Percentiles rank a stretch among this genome's conserved stretches.
These are phyloP conservation scores for Dentipellis sp. DNA, from an alignment of 768 basidiomycete species.

Conservation along the genomic window DNA sequence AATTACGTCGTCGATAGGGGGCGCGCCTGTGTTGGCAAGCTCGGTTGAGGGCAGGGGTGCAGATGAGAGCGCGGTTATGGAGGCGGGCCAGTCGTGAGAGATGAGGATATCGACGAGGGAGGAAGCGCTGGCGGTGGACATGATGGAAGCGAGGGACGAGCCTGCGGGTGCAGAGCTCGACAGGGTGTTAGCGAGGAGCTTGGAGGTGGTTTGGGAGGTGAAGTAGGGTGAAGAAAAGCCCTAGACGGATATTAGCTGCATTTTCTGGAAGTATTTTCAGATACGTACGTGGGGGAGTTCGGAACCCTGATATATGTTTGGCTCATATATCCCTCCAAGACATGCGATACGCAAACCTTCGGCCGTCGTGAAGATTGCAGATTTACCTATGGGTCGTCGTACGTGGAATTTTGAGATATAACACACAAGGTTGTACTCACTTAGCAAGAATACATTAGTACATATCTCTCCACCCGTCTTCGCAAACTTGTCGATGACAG, in stretches of 20 bases:
- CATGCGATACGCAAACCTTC: slow-evolving; percentile 80
- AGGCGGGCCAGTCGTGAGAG: slow-evolving; percentile 68
- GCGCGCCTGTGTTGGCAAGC: slow-evolving; percentile 34
- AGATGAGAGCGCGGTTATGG: slow-evolving; percentile 52
- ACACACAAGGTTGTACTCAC: slow-evolving; percentile 36
- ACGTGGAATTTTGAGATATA: slow-evolving; percentile 1
- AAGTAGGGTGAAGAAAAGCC: slow-evolving; percentile 75
- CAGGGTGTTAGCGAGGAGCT: slow-evolving; percentile 62
- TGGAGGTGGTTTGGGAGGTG: slow-evolving; percentile 57
- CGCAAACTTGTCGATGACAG: slow-evolving; percentile 66
- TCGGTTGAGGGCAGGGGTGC: slow-evolving; percentile 35
- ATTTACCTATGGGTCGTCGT: slow-evolving; percentile 51
- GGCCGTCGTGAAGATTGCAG: slow-evolving; percentile 68
- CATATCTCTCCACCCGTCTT: slow-evolving; percentile 73
- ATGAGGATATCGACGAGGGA: slow-evolving; percentile 75
- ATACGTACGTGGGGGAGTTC: slow-evolving; percentile 55
- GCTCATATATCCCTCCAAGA: slow-evolving; percentile 70
- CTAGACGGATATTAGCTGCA: slow-evolving; percentile 23
- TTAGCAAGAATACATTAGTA: slow-evolving; percentile 76
- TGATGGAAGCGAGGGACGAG: slow-evolving; percentile 59
- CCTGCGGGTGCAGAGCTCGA: slow-evolving; percentile 38
- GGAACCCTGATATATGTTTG: slow-evolving; percentile 45
- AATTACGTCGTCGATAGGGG: slow-evolving; percentile 55
- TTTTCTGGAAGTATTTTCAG: not conserved
- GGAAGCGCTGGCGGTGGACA: slow-evolving; percentile 48